Percentiles rank a stretch among this genome's conserved stretches.
Conservation (phyloP, 139 green algal genomes). For the Chlorella sp. region DNA sequence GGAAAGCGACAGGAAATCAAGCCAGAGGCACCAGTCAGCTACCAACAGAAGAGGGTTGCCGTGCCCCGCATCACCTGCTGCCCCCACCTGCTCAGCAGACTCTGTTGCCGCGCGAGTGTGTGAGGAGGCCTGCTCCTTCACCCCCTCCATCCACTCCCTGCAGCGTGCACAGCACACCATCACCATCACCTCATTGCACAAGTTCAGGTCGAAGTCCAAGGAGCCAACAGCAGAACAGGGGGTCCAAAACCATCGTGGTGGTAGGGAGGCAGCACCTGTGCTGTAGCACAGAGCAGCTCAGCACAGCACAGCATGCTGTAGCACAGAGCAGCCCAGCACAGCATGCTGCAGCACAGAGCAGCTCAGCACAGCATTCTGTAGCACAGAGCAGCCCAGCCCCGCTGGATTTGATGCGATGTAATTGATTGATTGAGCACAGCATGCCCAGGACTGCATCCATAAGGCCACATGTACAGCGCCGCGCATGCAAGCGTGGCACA, state of each 20-base stretch:
- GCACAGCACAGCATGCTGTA: background rate
- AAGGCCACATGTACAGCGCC: too few species aligned
- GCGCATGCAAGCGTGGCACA: background rate
- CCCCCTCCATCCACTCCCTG: slow-evolving; percentile 35
- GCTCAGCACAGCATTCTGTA: background rate
- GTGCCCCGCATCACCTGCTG: too few species aligned
- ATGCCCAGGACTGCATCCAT: background rate
- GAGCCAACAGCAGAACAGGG: background rate
- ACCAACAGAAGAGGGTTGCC: too few species aligned
- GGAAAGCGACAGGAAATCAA: too few species aligned
- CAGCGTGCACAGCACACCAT: too few species aligned
- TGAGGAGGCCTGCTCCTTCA: slow-evolving; percentile 6
- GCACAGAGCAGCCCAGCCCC: background rate
- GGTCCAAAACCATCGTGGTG: too few species aligned
- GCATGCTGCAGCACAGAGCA: background rate
- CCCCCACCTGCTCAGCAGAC: slow-evolving; percentile 10
- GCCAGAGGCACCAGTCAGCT: too few species aligned
- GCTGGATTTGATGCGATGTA: too few species aligned
- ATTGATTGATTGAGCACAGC: background rate
- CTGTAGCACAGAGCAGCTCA: too few species aligned
- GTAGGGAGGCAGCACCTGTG: too few species aligned
- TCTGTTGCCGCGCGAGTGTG: background rate
- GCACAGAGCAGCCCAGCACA: too few species aligned
- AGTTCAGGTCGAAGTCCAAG: background rate
- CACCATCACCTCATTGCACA: too few species aligned